Conservation (phyloP, 208 protist genomes). For the Trypanosoma cruzi region DNA sequence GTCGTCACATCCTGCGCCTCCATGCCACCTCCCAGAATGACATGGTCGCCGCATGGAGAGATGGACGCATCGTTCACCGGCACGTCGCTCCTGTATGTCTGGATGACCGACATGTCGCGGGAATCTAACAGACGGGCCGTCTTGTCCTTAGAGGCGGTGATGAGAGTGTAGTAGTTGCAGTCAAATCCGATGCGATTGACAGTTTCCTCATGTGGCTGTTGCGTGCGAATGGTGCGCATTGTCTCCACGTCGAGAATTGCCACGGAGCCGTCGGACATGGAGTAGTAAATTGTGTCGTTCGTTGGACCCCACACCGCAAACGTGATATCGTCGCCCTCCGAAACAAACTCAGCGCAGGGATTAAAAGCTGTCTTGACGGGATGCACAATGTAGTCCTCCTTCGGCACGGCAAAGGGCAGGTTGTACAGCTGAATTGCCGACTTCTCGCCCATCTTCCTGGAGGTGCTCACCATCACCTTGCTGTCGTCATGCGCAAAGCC, state of each 20-base stretch:
- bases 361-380: constrained; percentile 68
- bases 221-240: constrained; percentile 72
- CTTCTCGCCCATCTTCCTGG: constrained; percentile 73
- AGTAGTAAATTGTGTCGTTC: constrained; percentile 96
- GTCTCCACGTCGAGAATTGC: constrained; percentile 93
- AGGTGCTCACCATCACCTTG: constrained; percentile 92
- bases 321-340: constrained; percentile 63
- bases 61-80: constrained; percentile 98
- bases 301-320: constrained; percentile 95
- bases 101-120: constrained; percentile 90
- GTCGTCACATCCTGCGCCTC: constrained; percentile 96
- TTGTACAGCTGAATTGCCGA: constrained; percentile 92
- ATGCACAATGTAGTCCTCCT: constrained; percentile 60
- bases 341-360: constrained; percentile 56
- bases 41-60: constrained; percentile 88
- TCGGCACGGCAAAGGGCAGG: constrained; percentile 65
- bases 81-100: constrained; percentile 96
- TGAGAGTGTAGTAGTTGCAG: constrained; percentile 90
- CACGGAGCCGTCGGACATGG: constrained; percentile 92
- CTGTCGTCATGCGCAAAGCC: constrained; percentile 93
- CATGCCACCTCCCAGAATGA: constrained; percentile 97
- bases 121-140: constrained; percentile 96
- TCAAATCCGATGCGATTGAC: constrained; percentile 90
- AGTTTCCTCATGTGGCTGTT: constrained; percentile 62
- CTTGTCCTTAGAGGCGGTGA: constrained; percentile 95